phyloP scores from a whole-genome alignment of 176 grass and related monocot genomes.

The Triticum dicoccoides region DNA sequence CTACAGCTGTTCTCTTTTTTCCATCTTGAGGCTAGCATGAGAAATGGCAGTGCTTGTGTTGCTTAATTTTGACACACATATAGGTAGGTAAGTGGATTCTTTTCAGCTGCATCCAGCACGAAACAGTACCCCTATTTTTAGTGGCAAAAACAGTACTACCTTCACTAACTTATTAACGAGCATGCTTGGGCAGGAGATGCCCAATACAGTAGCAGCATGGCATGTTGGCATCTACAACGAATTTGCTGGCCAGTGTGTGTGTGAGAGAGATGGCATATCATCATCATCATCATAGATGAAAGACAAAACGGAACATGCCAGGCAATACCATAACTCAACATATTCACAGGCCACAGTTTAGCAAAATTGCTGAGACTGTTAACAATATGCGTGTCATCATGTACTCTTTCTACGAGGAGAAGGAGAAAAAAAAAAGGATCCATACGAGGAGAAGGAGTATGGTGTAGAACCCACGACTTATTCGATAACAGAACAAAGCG shows the following conservation, averaged over 20 bases:
- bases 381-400: background rate
- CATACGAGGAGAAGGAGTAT: background rate
- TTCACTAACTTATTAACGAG: background rate
- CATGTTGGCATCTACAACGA: background rate
- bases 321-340: constrained; percentile 10
- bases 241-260: constrained; percentile 3
- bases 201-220: background rate
- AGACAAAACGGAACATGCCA: background rate
- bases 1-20: background rate
- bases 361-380: background rate
- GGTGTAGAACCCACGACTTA: background rate
- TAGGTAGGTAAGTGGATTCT: background rate
- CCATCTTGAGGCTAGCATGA: background rate
- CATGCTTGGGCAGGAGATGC: constrained; percentile 5
- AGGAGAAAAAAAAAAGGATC: background rate
- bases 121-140: background rate
- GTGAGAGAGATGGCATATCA: background rate
- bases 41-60: background rate
- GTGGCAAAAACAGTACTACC: background rate
- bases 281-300: background rate
- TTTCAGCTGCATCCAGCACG: background rate
- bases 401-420: background rate
- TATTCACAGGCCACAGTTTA: background rate
- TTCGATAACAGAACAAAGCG: background rate
- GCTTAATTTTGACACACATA: background rate